Percentiles rank a stretch among this genome's conserved stretches.
Evolutionary conservation across 73 alveolate genomes (phyloP).

Genomic region (Paramecium tetraurelia): DNA sequence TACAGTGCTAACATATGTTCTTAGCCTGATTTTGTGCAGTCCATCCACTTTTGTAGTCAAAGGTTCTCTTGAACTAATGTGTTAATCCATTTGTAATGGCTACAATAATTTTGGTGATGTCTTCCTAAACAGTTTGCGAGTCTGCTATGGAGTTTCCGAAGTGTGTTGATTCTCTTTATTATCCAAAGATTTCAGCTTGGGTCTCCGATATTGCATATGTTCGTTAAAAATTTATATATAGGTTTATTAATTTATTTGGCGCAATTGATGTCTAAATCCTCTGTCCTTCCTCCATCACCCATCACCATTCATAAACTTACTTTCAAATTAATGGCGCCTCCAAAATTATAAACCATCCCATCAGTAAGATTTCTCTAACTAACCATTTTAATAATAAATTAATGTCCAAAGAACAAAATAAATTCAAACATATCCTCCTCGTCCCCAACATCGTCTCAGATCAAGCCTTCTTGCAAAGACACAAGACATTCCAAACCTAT

Average conservation of each 20-base stretch:
- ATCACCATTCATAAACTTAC: background rate
- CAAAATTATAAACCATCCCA: background rate
- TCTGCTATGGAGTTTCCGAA: background rate
- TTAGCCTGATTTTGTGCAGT: background rate
- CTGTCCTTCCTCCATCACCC: background rate
- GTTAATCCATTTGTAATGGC: background rate
- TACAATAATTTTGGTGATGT: background rate
- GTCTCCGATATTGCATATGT: constrained; percentile 1
- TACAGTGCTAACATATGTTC: background rate
- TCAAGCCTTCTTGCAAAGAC: background rate
- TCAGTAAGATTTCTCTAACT: background rate
- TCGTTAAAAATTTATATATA: background rate
- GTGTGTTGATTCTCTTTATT: constrained; percentile 43
- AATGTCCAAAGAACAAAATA: background rate
- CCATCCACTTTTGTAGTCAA: background rate
- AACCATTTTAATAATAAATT: background rate
- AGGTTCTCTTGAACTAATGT: constrained; percentile 6
- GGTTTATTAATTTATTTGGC: background rate
- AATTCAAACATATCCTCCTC: background rate
- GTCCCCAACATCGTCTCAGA: background rate
- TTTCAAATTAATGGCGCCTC: background rate
- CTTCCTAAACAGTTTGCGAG: background rate
- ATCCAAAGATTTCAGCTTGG: constrained; percentile 19
- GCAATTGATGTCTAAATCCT: background rate
- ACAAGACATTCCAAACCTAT: background rate